Conservation (phyloP, 768 basidiomycete species). For the Sporobolomyces phaffii region DNA sequence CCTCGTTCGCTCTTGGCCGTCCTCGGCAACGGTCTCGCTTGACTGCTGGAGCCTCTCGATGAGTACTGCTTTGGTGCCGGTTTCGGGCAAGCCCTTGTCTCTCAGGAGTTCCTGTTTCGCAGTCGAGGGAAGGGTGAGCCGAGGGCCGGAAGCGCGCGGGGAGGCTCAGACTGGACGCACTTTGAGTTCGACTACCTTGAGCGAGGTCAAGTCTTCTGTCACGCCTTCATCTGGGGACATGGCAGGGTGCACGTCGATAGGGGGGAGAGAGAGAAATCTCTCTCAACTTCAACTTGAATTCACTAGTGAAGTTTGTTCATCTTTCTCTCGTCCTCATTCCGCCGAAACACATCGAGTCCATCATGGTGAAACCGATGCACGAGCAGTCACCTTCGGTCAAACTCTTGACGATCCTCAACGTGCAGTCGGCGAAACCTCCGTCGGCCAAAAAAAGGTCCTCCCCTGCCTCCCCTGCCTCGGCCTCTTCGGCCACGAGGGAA, state of each 20-base stretch:
- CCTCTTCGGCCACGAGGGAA: neutral
- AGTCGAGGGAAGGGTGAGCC: neutral
- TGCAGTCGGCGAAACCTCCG: slow-evolving; percentile 29
- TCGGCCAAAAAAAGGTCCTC: slow-evolving; percentile 15
- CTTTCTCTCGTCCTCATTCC: no score
- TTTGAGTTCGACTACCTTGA: slow-evolving; percentile 34
- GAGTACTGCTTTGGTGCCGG: slow-evolving; percentile 34
- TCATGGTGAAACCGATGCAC: slow-evolving; percentile 31
- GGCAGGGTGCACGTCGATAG: neutral
- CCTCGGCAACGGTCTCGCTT: no score
- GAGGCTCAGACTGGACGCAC: neutral
- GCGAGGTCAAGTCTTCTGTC: neutral
- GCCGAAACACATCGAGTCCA: no score
- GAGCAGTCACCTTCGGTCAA: slow-evolving; percentile 17
- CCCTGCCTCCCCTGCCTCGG: neutral
- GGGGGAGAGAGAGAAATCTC: neutral
- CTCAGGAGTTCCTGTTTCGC: slow-evolving; percentile 22
- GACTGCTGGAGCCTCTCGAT: slow-evolving; percentile 18
- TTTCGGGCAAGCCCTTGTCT: slow-evolving; percentile 1
- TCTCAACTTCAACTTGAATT: neutral
- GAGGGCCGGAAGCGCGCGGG: neutral
- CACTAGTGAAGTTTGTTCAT: no score
- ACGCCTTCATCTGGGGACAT: neutral
- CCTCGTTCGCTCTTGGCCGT: no score
- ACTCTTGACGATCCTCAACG: slow-evolving; percentile 33